Evolutionary conservation across 2,329 filamentous ascomycete species (phyloP).

Genomic region (Ascochyta clinopodiicola): DNA sequence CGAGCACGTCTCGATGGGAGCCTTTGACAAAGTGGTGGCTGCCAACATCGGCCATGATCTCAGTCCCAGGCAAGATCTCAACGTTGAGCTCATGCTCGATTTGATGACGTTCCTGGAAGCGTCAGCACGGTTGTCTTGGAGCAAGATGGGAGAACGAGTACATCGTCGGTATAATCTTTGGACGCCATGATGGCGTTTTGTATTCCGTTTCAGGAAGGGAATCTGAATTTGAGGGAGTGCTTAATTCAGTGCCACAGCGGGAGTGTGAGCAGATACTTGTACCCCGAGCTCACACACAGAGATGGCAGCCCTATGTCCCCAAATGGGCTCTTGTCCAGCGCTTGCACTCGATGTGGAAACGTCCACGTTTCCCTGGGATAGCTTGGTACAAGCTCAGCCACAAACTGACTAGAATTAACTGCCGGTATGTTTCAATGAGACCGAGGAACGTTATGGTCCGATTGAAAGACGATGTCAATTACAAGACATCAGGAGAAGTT

Average conservation of each 20-base stretch:
- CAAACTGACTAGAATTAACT: background rate
- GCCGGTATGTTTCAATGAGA: background rate
- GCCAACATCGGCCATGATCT: slow-evolving; percentile 67
- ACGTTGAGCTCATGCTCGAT: slow-evolving; percentile 61
- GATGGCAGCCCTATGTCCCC: background rate
- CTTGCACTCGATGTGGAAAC: slow-evolving; percentile 1
- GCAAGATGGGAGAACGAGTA: background rate
- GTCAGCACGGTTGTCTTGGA: background rate
- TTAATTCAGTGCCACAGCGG: background rate
- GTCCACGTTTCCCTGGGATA: background rate
- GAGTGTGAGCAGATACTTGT: slow-evolving; percentile 8
- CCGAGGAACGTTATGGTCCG: background rate
- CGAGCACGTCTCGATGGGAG: slow-evolving; percentile 54
- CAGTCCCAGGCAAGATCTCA: slow-evolving; percentile 64
- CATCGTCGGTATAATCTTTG: slow-evolving; percentile 13
- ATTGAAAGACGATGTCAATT: background rate
- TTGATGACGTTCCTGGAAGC: slow-evolving; percentile 51
- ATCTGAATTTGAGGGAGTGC: background rate
- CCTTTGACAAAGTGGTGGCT: slow-evolving; percentile 69
- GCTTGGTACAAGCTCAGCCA: slow-evolving; percentile 7
- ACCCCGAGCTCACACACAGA: background rate
- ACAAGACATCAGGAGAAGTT: background rate
- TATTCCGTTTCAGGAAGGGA: background rate
- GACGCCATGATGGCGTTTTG: slow-evolving; percentile 8
- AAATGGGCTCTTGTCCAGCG: slow-evolving; percentile 1